These are phyloP conservation scores for Byssothecium circinans DNA, from an alignment of 2,329 filamentous ascomycete genomes.

Conservation along the genomic window DNA sequence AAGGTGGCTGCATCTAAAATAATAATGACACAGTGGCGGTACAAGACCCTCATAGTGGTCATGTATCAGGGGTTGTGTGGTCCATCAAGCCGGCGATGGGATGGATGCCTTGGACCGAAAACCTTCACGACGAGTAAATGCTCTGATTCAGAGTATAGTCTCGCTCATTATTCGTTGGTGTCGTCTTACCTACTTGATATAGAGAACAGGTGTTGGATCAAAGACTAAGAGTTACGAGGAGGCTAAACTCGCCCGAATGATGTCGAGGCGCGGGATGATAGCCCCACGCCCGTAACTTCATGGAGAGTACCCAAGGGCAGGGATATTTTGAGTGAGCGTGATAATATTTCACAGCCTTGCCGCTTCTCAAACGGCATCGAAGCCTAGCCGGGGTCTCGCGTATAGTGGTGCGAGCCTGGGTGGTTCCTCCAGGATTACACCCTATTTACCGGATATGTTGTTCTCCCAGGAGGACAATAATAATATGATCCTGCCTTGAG, in stretches of 20 bases:
- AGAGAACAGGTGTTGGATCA: slow-evolving; percentile 2
- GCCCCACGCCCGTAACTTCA: slow-evolving; percentile 17
- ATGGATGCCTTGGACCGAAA: slow-evolving; percentile 20
- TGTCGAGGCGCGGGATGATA: slow-evolving; percentile 3
- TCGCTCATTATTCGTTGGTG: not conserved
- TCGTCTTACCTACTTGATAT: slow-evolving; percentile 32
- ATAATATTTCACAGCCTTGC: slow-evolving; percentile 19
- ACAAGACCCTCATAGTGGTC: slow-evolving; percentile 12
- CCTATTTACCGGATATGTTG: slow-evolving; percentile 12
- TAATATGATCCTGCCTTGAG: not conserved
- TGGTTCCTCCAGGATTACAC: slow-evolving; percentile 6
- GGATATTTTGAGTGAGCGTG: slow-evolving; percentile 7
- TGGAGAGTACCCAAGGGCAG: not conserved
- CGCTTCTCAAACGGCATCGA: slow-evolving; percentile 18
- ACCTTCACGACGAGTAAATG: not conserved
- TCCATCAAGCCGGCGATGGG: slow-evolving; percentile 28
- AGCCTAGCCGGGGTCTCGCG: slow-evolving; percentile 11
- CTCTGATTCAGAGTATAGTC: no score
- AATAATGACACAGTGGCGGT: slow-evolving; percentile 33
- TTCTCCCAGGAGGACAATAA: not conserved
- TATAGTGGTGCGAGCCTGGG: slow-evolving; percentile 10
- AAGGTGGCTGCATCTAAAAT: slow-evolving; percentile 29
- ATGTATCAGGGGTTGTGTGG: slow-evolving; percentile 24
- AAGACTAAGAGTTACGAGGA: slow-evolving; percentile 10
- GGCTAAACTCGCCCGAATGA: slow-evolving; percentile 29